Evolutionary conservation across 2,329 filamentous ascomycete genomes (phyloP).

Genomic region (Neoarthrinium moseri): DNA sequence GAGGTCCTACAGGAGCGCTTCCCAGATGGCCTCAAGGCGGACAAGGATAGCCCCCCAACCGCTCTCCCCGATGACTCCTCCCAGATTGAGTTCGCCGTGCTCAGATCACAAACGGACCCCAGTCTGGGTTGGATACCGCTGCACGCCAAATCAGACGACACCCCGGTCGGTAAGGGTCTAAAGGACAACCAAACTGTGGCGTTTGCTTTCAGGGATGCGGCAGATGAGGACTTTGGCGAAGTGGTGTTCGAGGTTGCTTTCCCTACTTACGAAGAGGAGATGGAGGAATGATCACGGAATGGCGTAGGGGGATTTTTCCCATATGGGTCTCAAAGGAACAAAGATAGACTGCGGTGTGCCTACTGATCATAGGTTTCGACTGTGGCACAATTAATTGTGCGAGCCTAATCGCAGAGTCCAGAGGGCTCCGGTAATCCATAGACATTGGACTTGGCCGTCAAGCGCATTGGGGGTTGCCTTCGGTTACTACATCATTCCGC

Average conservation of each 20-base stretch:
- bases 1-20: slow-evolving; percentile 57
- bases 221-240: slow-evolving; percentile 36
- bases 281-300: no score
- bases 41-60: slow-evolving; percentile 22
- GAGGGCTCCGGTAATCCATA: no score
- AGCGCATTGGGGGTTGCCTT: no score
- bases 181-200: slow-evolving; percentile 48
- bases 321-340: no score
- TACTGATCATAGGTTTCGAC: no score
- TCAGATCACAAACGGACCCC: slow-evolving; percentile 43
- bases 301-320: no score
- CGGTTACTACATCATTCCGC: no score
- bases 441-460: no score
- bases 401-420: no score
- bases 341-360: no score
- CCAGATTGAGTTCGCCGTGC: slow-evolving; percentile 45
- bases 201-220: slow-evolving; percentile 42
- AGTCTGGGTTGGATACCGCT: slow-evolving; percentile 50
- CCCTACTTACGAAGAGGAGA: slow-evolving; percentile 35
- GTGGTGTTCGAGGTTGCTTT: slow-evolving; percentile 44
- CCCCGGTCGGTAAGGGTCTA: slow-evolving; percentile 39
- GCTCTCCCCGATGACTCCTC: slow-evolving; percentile 39
- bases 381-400: no score
- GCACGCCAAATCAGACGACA: slow-evolving; percentile 34
- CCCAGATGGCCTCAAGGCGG: slow-evolving; percentile 47